Evolutionary conservation across 768 basidiomycete species (phyloP), one percentile per base, ranked within the genome.

Genomic region (Mycena chlorophos): DNA sequence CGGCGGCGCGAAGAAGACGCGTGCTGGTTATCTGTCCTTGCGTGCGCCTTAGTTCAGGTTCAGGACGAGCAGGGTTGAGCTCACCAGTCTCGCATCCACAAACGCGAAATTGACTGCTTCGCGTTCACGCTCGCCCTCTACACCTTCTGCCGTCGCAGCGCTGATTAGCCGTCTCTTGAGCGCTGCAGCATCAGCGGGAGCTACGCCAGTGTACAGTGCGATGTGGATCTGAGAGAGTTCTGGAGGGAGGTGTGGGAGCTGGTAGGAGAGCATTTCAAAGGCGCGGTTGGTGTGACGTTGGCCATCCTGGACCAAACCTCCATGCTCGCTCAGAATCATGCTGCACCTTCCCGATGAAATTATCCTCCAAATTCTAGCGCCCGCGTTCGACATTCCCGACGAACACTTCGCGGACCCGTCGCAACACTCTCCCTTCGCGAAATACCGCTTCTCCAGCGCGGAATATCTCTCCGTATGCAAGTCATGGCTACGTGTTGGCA

Each of bases 51-150:
- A 57, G 60, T 51, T 23, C 10, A 16, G 25, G 43, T 20, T 6
- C 25, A 6, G 12, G 0, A 34, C 22, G 29, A 22, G 12, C 8
- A 26, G 61, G 5, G n/a, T n/a, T n/a, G n/a, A 25, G 17, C 70
- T 57, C 59, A 96, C 94, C 65, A 93, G 80, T 30, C 76, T 77
- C 20, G 91, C 92, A 68, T 98, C 89, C 65, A 98, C 76, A 70
- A 98, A 98, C 0, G 90, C 89, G 72, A 91, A 97, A 64, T 94
- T 91, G 62, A 97, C 81, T n/a, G 82, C 81, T 26, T 83, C 83
- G 49, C 91, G 81, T 63, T 91, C 88, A 14, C 61, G 64, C 25
- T 90, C 83, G 19, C 92, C 91, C 5, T 78, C 77, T 1, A 68
- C 69, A 0, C 87, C 89, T 17, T 75, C 68, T 39, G 82, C 71